Percentiles rank a stretch among this genome's conserved stretches.
These are phyloP conservation scores for Pythium myriotylum DNA, from an alignment of 352 stramenopile genomes.

Conservation along the genomic window DNA sequence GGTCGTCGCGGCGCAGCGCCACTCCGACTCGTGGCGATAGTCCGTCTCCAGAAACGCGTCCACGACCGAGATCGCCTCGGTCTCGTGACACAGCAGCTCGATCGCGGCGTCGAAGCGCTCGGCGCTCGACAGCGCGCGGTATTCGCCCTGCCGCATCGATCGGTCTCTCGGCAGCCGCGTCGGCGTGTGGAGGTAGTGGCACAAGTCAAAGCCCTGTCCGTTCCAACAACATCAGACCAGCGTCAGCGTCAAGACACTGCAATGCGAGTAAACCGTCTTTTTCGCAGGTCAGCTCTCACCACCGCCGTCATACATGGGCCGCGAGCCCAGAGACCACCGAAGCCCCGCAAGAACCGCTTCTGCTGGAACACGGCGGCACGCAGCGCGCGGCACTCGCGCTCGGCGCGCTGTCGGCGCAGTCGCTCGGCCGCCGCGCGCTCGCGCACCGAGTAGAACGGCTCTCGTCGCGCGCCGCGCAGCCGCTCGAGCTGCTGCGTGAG, in stretches of 20 bases:
- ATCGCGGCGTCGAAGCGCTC: conserved; percentile 6
- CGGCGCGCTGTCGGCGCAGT: conserved; percentile 2
- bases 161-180: conserved; percentile 19
- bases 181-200: conserved; percentile 22
- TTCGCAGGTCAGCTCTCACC: no score
- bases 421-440: conserved; percentile 11
- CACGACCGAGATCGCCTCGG: neutral
- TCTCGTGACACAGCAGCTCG: conserved; percentile 20
- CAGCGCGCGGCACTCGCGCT: conserved; percentile 9
- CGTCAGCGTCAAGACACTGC: no score
- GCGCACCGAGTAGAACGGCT: neutral
- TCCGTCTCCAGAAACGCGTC: conserved; percentile 3
- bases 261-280: no score
- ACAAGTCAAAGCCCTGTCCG: conserved; percentile 22
- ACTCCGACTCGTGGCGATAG: conserved; percentile 1
- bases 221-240: no score
- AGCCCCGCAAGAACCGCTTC: conserved; percentile 10
- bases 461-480: conserved; percentile 1
- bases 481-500: conserved; percentile 11
- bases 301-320: no score
- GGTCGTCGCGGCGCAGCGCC: conserved; percentile 29
- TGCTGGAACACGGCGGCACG: conserved; percentile 11
- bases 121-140: conserved; percentile 2
- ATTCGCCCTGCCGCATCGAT: conserved; percentile 12
- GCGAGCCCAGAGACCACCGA: neutral